Evolutionary conservation across 306 rosid species (phyloP), one percentile per base, ranked within the genome.

Genomic region (Canavalia ensiformis): DNA sequence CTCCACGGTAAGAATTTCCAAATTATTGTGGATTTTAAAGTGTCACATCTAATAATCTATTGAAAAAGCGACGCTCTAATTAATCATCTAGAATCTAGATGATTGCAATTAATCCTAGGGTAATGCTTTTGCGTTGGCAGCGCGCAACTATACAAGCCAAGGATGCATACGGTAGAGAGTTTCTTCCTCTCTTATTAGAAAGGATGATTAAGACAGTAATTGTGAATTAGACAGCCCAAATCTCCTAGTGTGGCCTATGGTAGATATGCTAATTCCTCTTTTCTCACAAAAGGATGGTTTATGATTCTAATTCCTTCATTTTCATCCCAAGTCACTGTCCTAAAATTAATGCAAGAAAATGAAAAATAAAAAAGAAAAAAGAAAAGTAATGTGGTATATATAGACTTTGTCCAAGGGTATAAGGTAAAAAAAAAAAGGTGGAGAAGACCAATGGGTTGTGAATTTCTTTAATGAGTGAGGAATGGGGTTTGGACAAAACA

Each of bases 101-200:
- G 25, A 65, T 41, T 78, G 56, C 51, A 58, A 58, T 58, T 30
- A 35, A 42, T 30, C 30, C 37, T 57, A 56, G 13, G 4, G 55
- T 67, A 29, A 46, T 74, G 70, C 42, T 54, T 44, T 37, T 49
- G 8, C 10, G 34, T 39, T 44, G 74, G 41, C 35, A 49, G 64
- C 10, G n/a, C 3, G 30, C 29, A 68, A 64, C 30, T 3, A 37
- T 12, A 45, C 70, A 66, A 77, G 69, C 25, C 60, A 54, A 72
- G 39, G 58, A 77, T 64, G 83, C 63, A 56, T 28, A 83, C 8
- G 80, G 66, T 67, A 65, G 74, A 84, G n/a, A 44, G 78, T 81
- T 69, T 66, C 45, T 79, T 58, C 59, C 72, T 73, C 28, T 35
- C 8, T 68, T 18, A 35, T 34, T 72, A 57, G 76, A 72, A 80